Percentiles rank a stretch among this genome's conserved stretches.
Evolutionary conservation across 805 yeast species (phyloP).

Genomic region (Kazachstania viticola): DNA sequence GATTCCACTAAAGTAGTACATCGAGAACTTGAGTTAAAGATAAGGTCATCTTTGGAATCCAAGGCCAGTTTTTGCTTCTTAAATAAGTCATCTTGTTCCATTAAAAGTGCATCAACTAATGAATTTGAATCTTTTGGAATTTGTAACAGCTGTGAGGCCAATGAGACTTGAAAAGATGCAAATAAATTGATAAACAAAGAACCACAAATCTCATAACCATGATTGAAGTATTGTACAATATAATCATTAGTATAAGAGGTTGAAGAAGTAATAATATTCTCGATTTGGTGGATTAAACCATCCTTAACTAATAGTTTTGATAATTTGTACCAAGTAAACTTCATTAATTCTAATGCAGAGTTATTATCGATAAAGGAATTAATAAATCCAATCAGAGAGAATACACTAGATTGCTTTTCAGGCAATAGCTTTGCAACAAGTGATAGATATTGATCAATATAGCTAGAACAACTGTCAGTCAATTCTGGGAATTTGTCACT

Average conservation of each 20-base stretch:
- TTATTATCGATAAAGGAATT: slow-evolving; percentile 20
- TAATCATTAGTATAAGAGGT: slow-evolving; percentile 17
- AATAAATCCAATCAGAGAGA: slow-evolving; percentile 31
- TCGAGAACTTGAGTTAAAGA: slow-evolving; percentile 1
- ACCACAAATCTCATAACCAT: slow-evolving; percentile 20
- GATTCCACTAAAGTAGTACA: too few species aligned
- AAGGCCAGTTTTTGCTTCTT: slow-evolving; percentile 17
- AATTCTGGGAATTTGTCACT: slow-evolving; percentile 22
- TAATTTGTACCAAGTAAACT: slow-evolving; percentile 12
- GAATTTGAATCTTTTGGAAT: slow-evolving; percentile 2
- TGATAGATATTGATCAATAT: slow-evolving; percentile 21
- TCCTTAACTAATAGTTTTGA: slow-evolving; percentile 7
- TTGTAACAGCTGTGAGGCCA: slow-evolving; percentile 8
- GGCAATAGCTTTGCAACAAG: slow-evolving; percentile 6
- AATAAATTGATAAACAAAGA: slow-evolving; percentile 14
- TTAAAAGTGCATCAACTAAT: slow-evolving; percentile 6
- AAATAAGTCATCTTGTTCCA: slow-evolving; percentile 3
- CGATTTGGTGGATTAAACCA: slow-evolving; percentile 11
- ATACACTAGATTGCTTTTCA: slow-evolving; percentile 12
- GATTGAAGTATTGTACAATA: slow-evolving; percentile 21
- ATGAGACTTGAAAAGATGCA: slow-evolving; percentile 14
- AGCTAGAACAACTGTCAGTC: slow-evolving; percentile 5
- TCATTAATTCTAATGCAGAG: slow-evolving; percentile 7
- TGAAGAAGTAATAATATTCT: slow-evolving; percentile 7
- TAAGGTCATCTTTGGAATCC: slow-evolving; percentile 1